Conservation (phyloP, 805 yeast species). For the Lachancea sp. region DNA sequence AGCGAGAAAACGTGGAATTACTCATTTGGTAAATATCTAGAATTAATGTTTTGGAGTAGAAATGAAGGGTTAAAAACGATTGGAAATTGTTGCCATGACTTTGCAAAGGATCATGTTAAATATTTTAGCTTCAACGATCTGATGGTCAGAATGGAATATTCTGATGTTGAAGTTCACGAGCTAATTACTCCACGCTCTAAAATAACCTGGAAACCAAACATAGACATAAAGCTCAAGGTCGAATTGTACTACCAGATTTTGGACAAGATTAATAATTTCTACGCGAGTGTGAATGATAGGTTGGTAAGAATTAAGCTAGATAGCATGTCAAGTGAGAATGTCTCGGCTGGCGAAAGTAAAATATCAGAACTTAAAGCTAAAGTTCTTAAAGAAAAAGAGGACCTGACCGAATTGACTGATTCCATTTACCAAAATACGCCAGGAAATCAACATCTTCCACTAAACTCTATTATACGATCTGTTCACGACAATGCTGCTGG, state of each 20-base stretch:
- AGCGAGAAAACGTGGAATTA: slow-evolving; percentile 83
- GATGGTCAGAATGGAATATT: slow-evolving; percentile 73
- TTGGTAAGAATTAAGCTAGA: slow-evolving; percentile 71
- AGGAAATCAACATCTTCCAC: slow-evolving; percentile 59
- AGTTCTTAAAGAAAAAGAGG: slow-evolving; percentile 45
- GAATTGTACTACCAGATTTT: slow-evolving; percentile 51
- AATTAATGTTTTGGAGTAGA: slow-evolving; percentile 71
- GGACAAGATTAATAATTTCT: slow-evolving; percentile 52
- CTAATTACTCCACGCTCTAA: slow-evolving; percentile 70
- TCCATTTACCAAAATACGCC: slow-evolving; percentile 47
- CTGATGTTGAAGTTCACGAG: slow-evolving; percentile 69
- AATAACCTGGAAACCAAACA: slow-evolving; percentile 64
- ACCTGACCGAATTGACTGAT: slow-evolving; percentile 41
- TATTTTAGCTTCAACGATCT: slow-evolving; percentile 77
- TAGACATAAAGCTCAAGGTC: slow-evolving; percentile 60
- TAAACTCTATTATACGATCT: slow-evolving; percentile 63
- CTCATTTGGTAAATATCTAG: slow-evolving; percentile 90
- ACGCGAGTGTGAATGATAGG: slow-evolving; percentile 64
- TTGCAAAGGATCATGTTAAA: slow-evolving; percentile 72
- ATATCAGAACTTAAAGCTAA: slow-evolving; percentile 52
- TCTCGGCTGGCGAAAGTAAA: slow-evolving; percentile 58
- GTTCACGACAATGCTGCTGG: slow-evolving; percentile 76
- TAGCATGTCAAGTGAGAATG: slow-evolving; percentile 61
- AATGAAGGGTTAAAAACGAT: slow-evolving; percentile 48
- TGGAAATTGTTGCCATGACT: slow-evolving; percentile 73